phyloP scores from a whole-genome alignment of 495 filamentous ascomycete species.

The Penicillium herquei region DNA sequence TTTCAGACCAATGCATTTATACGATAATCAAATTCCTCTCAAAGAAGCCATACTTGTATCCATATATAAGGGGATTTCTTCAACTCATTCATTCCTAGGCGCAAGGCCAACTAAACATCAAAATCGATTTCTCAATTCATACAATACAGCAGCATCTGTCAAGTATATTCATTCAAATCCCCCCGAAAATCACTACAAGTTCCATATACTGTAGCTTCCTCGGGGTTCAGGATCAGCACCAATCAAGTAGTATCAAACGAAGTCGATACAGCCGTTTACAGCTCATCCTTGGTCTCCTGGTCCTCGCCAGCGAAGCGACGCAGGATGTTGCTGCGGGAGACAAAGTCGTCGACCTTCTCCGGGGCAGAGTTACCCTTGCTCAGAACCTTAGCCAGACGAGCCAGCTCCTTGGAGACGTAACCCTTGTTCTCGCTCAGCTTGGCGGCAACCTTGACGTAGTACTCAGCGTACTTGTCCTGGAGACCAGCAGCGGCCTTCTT shows the following conservation, averaged over 20 bases:
- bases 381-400: slow-evolving; percentile 73
- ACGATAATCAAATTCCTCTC: slow-evolving; percentile 1
- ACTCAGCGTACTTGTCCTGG: slow-evolving; percentile 82
- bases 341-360: slow-evolving; percentile 86
- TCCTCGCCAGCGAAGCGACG: slow-evolving; percentile 63
- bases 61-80: neutral
- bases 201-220: slow-evolving; percentile 1
- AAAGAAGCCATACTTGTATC: neutral
- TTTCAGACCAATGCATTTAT: slow-evolving; percentile 7
- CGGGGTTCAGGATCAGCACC: slow-evolving; percentile 9
- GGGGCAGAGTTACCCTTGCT: slow-evolving; percentile 82
- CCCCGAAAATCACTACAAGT: neutral
- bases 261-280: slow-evolving; percentile 44
- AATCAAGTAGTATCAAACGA: neutral
- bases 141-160: slow-evolving; percentile 13
- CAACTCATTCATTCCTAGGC: neutral
- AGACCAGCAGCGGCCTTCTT: slow-evolving; percentile 66
- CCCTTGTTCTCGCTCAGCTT: slow-evolving; percentile 75
- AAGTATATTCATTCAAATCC: slow-evolving; percentile 7
- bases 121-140: slow-evolving; percentile 16
- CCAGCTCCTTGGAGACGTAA: slow-evolving; percentile 84
- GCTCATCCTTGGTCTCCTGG: slow-evolving; percentile 55
- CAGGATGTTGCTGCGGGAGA: slow-evolving; percentile 83
- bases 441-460: slow-evolving; percentile 87
- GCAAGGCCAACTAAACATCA: neutral